These are phyloP conservation scores for Vigna nakashimae DNA, from an alignment of 306 rosid species.

Conservation along the genomic window DNA sequence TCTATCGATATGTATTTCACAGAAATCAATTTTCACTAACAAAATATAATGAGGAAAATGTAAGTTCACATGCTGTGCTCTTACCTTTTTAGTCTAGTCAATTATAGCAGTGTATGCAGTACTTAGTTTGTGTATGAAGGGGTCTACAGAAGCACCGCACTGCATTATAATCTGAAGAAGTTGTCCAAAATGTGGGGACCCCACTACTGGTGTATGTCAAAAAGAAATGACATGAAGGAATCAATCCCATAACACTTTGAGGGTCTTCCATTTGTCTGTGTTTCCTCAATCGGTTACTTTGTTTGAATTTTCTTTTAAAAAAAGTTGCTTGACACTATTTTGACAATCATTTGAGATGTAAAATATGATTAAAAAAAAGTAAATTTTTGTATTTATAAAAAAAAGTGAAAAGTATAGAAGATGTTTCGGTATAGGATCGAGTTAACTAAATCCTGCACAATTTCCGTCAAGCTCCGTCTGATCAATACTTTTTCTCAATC, in stretches of 20 bases:
- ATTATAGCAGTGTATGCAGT: background rate
- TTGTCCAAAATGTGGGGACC: conserved; percentile 33
- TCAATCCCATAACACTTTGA: conserved; percentile 37
- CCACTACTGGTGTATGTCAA: conserved; percentile 23
- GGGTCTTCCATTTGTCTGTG: conserved; percentile 25
- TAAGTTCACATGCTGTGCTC: conserved; percentile 43
- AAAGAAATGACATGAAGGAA: conserved; percentile 38
- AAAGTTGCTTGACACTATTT: too few relatives aligned
- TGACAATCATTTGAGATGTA: too few relatives aligned
- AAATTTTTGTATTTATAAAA: too few relatives aligned
- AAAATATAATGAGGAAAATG: conserved; percentile 19
- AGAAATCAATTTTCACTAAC: background rate
- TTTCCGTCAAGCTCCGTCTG: rapidly evolving
- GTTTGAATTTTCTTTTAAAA: background rate
- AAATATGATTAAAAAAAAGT: too few relatives aligned
- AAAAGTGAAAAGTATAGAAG: too few relatives aligned
- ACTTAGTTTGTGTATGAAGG: background rate
- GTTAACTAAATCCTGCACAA: too few relatives aligned
- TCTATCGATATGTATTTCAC: background rate
- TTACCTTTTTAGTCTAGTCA: background rate
- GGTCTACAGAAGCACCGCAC: conserved; percentile 22
- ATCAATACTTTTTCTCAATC: too few relatives aligned
- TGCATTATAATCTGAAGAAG: background rate
- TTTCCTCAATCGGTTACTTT: conserved; percentile 29
- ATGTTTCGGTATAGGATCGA: too few relatives aligned